Evolutionary conservation across 768 basidiomycete genomes (phyloP).

Genomic region (Serendipita vermifera): DNA sequence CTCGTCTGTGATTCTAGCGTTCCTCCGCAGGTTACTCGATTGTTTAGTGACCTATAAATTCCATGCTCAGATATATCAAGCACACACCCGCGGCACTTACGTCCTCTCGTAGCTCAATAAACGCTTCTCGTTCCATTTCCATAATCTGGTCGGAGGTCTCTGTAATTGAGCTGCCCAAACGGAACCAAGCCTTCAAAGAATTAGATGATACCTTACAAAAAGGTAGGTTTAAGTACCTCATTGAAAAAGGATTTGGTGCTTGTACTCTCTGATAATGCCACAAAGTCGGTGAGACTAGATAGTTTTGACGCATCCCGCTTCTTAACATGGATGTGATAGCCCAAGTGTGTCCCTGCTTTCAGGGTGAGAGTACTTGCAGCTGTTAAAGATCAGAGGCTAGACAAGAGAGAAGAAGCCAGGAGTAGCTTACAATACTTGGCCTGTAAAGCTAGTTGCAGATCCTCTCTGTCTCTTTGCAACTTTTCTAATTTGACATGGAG

Average conservation of each 20-base stretch:
- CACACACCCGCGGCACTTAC: constrained; percentile 26
- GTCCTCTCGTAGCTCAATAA: constrained; percentile 53
- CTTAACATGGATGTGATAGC: constrained; percentile 62
- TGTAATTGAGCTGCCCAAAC: constrained; percentile 53
- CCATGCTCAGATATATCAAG: neutral
- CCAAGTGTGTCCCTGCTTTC: constrained; percentile 51
- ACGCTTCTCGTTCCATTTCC: constrained; percentile 57
- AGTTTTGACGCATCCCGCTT: constrained; percentile 48
- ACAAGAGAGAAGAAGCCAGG: neutral
- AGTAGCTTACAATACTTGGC: neutral
- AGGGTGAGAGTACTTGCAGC: constrained; percentile 63
- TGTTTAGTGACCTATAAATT: constrained; percentile 45
- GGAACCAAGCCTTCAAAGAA: constrained; percentile 50
- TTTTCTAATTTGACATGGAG: neutral
- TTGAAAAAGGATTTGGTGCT: constrained; percentile 60
- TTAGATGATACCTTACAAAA: neutral
- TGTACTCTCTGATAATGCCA: constrained; percentile 45
- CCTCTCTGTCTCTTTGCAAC: neutral
- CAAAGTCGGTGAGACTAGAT: constrained; percentile 35
- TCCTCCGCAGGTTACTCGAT: constrained; percentile 46
- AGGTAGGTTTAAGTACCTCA: constrained; percentile 29
- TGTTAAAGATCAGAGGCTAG: constrained; percentile 21
- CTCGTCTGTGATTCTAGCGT: constrained; percentile 72
- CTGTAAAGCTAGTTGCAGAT: neutral
- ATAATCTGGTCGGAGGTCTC: constrained; percentile 41